A percentile compares a stretch with the other conserved stretches of the same genome.
These are phyloP conservation scores for Elymus sibiricus DNA, from an alignment of 176 grass and related monocot genomes.

Conservation along the genomic window DNA sequence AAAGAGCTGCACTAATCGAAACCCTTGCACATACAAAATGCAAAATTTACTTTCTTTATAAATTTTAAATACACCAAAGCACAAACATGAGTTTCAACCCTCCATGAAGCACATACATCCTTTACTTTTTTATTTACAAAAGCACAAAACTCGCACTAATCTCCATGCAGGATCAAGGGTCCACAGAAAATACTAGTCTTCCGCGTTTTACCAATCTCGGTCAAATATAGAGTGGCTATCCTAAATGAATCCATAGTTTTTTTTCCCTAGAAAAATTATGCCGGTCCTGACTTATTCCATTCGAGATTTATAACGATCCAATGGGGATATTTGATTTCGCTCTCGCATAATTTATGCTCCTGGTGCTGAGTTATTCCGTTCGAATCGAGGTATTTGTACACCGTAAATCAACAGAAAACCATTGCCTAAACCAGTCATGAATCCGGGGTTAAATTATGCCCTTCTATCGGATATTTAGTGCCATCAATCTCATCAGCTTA, in stretches of 20 bases:
- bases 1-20: too few relatives aligned
- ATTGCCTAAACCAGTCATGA: background rate
- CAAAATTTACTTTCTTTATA: background rate
- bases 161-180: background rate
- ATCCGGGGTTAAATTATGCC: slow-evolving; percentile 20
- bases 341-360: background rate
- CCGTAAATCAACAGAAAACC: background rate
- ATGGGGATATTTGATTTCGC: too few relatives aligned
- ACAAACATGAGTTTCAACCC: too few relatives aligned
- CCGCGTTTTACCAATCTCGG: background rate
- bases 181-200: background rate
- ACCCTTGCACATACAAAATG: background rate
- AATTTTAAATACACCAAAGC: too few relatives aligned
- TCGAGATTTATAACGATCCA: background rate
- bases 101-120: too few relatives aligned
- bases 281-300: background rate
- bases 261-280: background rate
- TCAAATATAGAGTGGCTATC: background rate
- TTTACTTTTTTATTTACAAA: background rate
- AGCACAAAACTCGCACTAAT: background rate
- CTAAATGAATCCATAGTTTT: background rate
- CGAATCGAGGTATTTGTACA: background rate
- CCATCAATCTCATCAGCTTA: slow-evolving; percentile 31
- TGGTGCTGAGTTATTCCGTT: background rate
- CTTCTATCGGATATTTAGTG: slow-evolving; percentile 22